These are phyloP conservation scores for Daldinia caldariorum DNA, from an alignment of 495 filamentous ascomycete species.

Conservation along the genomic window DNA sequence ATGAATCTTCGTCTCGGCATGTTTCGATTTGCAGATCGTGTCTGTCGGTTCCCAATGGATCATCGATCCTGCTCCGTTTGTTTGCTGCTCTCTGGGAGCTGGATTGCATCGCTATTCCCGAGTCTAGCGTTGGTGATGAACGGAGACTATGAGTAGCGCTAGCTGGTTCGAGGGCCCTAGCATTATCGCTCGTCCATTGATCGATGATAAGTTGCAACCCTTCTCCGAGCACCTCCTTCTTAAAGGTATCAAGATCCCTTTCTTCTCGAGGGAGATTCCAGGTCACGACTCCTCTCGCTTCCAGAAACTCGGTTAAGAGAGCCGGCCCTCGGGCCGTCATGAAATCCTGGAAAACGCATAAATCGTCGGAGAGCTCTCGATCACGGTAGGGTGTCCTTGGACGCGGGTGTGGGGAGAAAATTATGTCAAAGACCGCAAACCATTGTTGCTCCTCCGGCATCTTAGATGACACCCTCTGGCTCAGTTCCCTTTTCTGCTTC, in stretches of 20 bases:
- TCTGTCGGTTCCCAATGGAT: neutral
- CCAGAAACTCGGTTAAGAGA: conserved; percentile 31
- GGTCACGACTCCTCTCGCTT: conserved; percentile 24
- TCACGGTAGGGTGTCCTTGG: conserved; percentile 44
- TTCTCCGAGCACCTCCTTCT: conserved; percentile 29
- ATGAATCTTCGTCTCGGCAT: conserved; percentile 5
- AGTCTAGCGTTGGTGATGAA: conserved; percentile 34
- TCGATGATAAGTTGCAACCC: conserved; percentile 44
- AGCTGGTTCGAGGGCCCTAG: conserved; percentile 8
- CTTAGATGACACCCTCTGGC: conserved; percentile 38
- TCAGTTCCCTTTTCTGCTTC: conserved; percentile 42
- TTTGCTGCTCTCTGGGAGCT: neutral
- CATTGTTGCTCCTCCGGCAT: conserved; percentile 44
- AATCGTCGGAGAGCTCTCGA: conserved; percentile 36
- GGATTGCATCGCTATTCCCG: conserved; percentile 32
- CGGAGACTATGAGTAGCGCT: conserved; percentile 32
- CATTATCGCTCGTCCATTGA: conserved; percentile 41
- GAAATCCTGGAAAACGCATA: conserved; percentile 42
- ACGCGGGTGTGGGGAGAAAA: conserved; percentile 38
- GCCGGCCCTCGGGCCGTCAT: conserved; percentile 33
- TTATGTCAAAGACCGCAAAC: conserved; percentile 46
- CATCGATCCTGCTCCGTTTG: neutral
- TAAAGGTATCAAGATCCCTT: conserved; percentile 38
- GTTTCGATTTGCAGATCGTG: neutral
- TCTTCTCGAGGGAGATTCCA: conserved; percentile 34